Percentiles rank a stretch among this genome's conserved stretches.
These are phyloP conservation scores for Ogataea parapolymorpha DNA, from an alignment of 805 yeast genomes.

Conservation along the genomic window DNA sequence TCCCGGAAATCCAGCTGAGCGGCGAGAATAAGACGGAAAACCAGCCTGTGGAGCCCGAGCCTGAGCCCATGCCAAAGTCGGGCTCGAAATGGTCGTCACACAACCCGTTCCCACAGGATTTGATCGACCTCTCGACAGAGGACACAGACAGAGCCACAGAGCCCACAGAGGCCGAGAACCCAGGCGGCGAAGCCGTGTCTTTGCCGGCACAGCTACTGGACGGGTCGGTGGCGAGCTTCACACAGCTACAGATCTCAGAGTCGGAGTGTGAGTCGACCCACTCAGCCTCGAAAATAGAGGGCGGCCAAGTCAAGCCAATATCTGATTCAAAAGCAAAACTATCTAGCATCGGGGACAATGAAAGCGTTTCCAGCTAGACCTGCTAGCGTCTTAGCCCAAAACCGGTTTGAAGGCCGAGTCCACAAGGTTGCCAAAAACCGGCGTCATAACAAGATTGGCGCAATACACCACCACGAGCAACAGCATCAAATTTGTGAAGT, in stretches of 20 bases:
- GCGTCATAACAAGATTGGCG: constrained; percentile 13
- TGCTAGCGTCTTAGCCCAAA: constrained; percentile 3
- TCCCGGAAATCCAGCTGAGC: constrained; percentile 5
- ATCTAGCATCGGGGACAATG: background rate
- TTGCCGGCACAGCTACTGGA: background rate
- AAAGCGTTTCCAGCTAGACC: constrained; percentile 1
- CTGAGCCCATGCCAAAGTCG: constrained; percentile 1
- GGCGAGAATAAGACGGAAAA: background rate
- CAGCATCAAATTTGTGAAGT: constrained; percentile 14
- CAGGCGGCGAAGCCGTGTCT: no score
- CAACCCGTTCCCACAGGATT: constrained; percentile 27
- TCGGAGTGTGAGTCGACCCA: constrained; percentile 1
- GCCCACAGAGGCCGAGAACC: background rate
- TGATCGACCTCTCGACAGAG: constrained; percentile 15
- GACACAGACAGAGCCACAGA: background rate
- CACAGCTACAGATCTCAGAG: constrained; percentile 11
- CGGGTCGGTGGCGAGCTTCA: constrained; percentile 1
- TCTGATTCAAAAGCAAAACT: background rate
- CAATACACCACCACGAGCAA: constrained; percentile 14
- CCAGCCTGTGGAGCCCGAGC: constrained; percentile 10
- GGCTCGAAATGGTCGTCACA: constrained; percentile 21
- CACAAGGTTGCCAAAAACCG: constrained; percentile 8
- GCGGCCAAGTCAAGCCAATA: background rate
- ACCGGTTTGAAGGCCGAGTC: constrained; percentile 1
- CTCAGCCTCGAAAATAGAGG: background rate